Evolutionary conservation across 148 eudicot species (phyloP), one percentile per base, ranked within the genome.

Genomic region (Tetragonia tetragonoides): DNA sequence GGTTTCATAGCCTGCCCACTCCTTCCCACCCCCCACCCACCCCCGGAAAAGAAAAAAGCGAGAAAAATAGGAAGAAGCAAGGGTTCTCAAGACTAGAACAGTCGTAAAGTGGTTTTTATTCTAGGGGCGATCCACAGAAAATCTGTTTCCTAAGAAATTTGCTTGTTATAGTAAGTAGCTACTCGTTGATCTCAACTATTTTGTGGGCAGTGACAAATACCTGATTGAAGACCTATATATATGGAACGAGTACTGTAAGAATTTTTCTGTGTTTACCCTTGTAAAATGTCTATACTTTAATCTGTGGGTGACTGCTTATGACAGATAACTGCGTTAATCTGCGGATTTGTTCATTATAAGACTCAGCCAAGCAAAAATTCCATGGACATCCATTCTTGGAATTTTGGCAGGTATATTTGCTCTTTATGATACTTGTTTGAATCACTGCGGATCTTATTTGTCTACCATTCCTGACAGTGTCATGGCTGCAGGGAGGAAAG

Each of bases 291-390:
- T 46, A 57, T 44, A 21, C 41, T 76, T 4, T 72, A 49, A 64
- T 34, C 6, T 60, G 15, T 72, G 42, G 39, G 47, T 49, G 77
- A 56, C 49, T 54, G 37, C 61, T 72, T 79, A 57, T 77, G 77
- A 53, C 93, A 95, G 99, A 77, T 87, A 37, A 91, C 89, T 66
- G 97, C 97, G 53, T 88, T 95, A 57, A 75, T 88, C 61, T 93
- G 94, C 57, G 99, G 94, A 81, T 84, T 81, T 73, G 78, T 89
- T 87, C 96, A 91, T 80, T 89, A 87, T 76, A 86, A 87, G 74
- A 70, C 68, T 74, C 92, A 84, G 61, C 66, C 85, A 16, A 81
- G 77, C 73, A 85, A 86, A 80, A 84, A 72, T 37, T 87, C 89
- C 73, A 60, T 64, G 10, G 81, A 76, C 81, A 54, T 83, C 76